Percentiles rank a stretch among this genome's conserved stretches.
phyloP scores from a whole-genome alignment of 2,329 filamentous ascomycete genomes.

The Ophiostoma himal-ulmi region DNA sequence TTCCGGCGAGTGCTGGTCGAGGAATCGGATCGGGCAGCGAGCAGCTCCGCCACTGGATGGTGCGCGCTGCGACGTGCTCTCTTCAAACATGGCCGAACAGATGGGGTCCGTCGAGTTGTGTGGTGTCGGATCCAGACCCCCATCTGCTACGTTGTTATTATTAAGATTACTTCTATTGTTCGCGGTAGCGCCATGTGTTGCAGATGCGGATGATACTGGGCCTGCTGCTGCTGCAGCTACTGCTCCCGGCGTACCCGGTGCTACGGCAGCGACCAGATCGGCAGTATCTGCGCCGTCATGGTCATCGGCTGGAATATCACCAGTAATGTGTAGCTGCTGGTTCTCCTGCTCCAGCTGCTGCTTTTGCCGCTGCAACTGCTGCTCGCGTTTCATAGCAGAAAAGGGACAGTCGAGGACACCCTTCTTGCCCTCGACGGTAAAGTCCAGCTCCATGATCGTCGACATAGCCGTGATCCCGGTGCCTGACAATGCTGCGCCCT shows the following conservation, averaged over 20 bases:
- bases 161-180: constrained; percentile 12
- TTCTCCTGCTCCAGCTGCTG: constrained; percentile 23
- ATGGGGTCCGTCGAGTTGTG: constrained; percentile 55
- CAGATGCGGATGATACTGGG: too few species aligned
- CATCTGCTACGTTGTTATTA: background rate
- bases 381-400: constrained; percentile 41
- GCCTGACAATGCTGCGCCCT: constrained; percentile 43
- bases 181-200: background rate
- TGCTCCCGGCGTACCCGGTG: constrained; percentile 23
- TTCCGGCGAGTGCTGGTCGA: constrained; percentile 87
- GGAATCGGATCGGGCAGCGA: constrained; percentile 83
- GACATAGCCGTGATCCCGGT: constrained; percentile 53
- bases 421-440: constrained; percentile 77
- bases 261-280: constrained; percentile 27
- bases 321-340: constrained; percentile 18
- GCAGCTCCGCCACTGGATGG: constrained; percentile 43
- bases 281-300: constrained; percentile 23
- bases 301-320: background rate
- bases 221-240: background rate
- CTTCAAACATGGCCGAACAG: constrained; percentile 58
- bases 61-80: constrained; percentile 49
- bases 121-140: constrained; percentile 37
- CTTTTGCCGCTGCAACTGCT: constrained; percentile 22
- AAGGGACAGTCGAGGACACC: constrained; percentile 80
- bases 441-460: constrained; percentile 75